phyloP scores from a whole-genome alignment of 1,284 basidiomycete species.

The Tremellales sp. region DNA sequence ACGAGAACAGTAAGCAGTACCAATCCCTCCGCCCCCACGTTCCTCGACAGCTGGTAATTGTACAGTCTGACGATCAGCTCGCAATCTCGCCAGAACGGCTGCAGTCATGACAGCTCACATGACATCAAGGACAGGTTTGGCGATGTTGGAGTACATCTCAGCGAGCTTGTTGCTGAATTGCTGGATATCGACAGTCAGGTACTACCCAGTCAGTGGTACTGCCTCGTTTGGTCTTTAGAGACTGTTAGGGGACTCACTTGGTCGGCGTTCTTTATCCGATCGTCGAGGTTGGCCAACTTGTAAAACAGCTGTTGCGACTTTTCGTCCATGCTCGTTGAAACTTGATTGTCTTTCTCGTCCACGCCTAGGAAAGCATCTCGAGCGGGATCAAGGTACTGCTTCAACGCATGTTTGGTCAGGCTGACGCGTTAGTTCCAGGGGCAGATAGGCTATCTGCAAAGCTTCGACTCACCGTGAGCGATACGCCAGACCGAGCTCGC shows the following conservation, averaged over 20 bases:
- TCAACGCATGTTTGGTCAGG: constrained; percentile 76
- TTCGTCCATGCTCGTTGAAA: constrained; percentile 9
- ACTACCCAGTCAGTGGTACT: constrained; percentile 15
- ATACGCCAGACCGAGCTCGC: constrained; percentile 87
- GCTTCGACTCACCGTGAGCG: constrained; percentile 59
- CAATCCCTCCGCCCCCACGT: constrained; percentile 91
- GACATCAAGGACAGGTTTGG: constrained; percentile 89
- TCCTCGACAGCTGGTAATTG: constrained; percentile 90
- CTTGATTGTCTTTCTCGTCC: constrained; percentile 51
- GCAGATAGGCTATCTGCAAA: background rate
- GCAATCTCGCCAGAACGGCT: background rate
- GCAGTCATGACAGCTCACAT: constrained; percentile 34
- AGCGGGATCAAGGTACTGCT: constrained; percentile 69
- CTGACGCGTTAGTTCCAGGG: constrained; percentile 18
- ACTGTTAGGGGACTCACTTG: constrained; percentile 55
- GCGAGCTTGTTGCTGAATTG: constrained; percentile 88
- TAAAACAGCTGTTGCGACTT: constrained; percentile 68
- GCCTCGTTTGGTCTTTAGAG: background rate
- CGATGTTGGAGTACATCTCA: constrained; percentile 89
- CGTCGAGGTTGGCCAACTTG: constrained; percentile 87
- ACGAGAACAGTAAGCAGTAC: constrained; percentile 79
- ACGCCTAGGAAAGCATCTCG: constrained; percentile 49
- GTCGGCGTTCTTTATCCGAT: constrained; percentile 93
- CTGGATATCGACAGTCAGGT: constrained; percentile 89
- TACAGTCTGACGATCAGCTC: constrained; percentile 63